These are phyloP conservation scores for Aspergillus unguis DNA, from an alignment of 2,329 filamentous ascomycete genomes.

Conservation along the genomic window DNA sequence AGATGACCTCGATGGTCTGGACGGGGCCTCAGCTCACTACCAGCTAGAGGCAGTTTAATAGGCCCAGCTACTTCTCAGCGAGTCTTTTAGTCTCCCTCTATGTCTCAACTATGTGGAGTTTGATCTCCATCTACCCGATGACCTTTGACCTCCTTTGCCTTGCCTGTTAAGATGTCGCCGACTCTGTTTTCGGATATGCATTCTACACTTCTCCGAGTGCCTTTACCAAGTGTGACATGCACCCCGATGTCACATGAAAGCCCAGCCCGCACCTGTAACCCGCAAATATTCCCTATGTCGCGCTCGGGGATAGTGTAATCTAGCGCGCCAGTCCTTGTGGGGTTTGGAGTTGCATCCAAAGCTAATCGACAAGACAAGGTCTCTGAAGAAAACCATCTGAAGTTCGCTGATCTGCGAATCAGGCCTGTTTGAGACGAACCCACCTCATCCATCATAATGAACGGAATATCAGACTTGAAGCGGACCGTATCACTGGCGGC, in stretches of 20 bases:
- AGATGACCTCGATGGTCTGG: slow-evolving; percentile 9
- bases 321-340: background rate
- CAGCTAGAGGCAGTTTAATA: slow-evolving; percentile 2
- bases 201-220: background rate
- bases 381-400: slow-evolving; percentile 1
- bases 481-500: no score
- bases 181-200: background rate
- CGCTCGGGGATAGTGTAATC: background rate
- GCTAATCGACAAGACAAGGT: slow-evolving; percentile 1
- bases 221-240: slow-evolving; percentile 2
- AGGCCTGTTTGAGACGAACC: no score
- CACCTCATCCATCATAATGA: no score
- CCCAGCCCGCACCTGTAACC: background rate
- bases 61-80: background rate
- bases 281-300: background rate
- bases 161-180: background rate
- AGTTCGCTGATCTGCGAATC: background rate
- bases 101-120: slow-evolving; percentile 5
- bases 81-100: background rate
- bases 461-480: no score
- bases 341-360: slow-evolving; percentile 4
- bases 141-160: background rate
- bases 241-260: slow-evolving; percentile 12
- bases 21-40: slow-evolving; percentile 1
- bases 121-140: background rate